Percentiles rank a stretch among this genome's conserved stretches.
These are phyloP conservation scores for Gossypium lobatum DNA, from an alignment of 441 rosid genomes.

Conservation along the genomic window DNA sequence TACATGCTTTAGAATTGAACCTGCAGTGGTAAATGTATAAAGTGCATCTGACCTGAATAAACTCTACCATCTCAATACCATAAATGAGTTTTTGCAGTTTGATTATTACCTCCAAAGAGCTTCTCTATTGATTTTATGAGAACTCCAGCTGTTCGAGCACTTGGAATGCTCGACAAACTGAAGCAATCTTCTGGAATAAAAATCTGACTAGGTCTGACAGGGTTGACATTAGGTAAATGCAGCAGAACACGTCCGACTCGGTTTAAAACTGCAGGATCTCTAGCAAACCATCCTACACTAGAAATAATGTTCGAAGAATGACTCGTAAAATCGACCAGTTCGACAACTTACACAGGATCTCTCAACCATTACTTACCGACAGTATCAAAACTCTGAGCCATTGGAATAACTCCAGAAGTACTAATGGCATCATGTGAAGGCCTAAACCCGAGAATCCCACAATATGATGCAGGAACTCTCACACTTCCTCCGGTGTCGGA, in stretches of 20 bases:
- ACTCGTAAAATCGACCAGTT: background rate
- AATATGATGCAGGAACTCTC: constrained; percentile 81
- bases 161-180: constrained; percentile 58
- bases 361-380: constrained; percentile 48
- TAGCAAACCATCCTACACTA: constrained; percentile 58
- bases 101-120: constrained; percentile 48
- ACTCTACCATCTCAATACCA: background rate
- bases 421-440: constrained; percentile 67
- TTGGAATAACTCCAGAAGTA: constrained; percentile 62
- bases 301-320: constrained; percentile 5
- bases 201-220: constrained; percentile 32
- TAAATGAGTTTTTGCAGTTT: background rate
- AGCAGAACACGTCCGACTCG: constrained; percentile 62
- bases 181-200: constrained; percentile 78
- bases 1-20: constrained; percentile 38
- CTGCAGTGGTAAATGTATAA: constrained; percentile 27
- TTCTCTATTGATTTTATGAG: constrained; percentile 54
- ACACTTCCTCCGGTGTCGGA: constrained; percentile 94
- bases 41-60: background rate
- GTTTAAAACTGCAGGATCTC: constrained; percentile 34
- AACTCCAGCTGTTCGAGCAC: constrained; percentile 36
- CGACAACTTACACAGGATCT: background rate
- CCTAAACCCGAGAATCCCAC: constrained; percentile 76
- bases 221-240: constrained; percentile 32
- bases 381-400: constrained; percentile 93